These are phyloP conservation scores for Pseudogymnoascus sp. DNA, from an alignment of 2,329 filamentous ascomycete genomes.

Conservation along the genomic window DNA sequence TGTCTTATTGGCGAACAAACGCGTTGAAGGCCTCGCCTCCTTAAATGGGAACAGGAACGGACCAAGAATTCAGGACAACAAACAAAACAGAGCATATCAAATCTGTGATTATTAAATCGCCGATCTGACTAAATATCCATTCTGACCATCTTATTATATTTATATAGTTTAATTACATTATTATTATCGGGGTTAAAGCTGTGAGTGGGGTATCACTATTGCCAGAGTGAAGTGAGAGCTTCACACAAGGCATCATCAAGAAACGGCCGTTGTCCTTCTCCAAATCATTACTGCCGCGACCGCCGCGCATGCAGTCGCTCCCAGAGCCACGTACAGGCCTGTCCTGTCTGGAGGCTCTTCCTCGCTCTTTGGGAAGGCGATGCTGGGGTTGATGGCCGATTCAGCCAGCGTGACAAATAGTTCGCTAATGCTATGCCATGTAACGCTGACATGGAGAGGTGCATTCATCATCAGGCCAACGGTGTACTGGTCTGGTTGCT, in stretches of 20 bases:
- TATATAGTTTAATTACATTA: constrained; percentile 6
- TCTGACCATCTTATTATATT: not conserved
- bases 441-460: constrained; percentile 88
- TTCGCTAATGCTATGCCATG: constrained; percentile 89
- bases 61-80: not conserved
- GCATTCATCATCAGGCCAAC: constrained; percentile 78
- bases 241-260: constrained; percentile 16
- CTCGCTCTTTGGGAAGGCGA: constrained; percentile 81
- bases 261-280: constrained; percentile 34
- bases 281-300: constrained; percentile 60
- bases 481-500: constrained; percentile 89
- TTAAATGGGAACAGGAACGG: not conserved
- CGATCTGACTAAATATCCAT: not conserved
- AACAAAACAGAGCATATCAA: not conserved
- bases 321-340: constrained; percentile 76
- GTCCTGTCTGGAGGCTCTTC: constrained; percentile 80
- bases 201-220: constrained; percentile 5
- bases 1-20: constrained; percentile 9
- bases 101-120: not conserved
- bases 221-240: not conserved
- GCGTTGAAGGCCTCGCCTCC: constrained; percentile 9
- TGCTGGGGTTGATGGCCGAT: constrained; percentile 81
- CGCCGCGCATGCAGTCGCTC: constrained; percentile 60
- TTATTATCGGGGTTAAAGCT: constrained; percentile 5
- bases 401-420: constrained; percentile 89